Evolutionary conservation across 2,329 filamentous ascomycete genomes (phyloP).

Genomic region (Xylariaceae sp.): DNA sequence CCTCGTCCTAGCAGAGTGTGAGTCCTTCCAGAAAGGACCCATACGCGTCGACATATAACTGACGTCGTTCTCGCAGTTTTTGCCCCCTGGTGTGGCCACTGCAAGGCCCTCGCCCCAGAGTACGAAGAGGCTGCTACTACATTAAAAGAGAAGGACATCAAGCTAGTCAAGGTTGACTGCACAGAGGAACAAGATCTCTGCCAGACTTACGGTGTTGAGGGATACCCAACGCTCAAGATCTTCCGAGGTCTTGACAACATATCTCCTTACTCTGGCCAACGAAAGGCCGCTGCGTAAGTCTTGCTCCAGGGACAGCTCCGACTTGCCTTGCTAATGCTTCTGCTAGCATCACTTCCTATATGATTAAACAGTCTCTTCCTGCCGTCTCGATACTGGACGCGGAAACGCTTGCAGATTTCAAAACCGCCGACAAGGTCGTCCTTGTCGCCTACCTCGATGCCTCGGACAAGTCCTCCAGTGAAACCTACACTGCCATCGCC

Average conservation of each 20-base stretch:
- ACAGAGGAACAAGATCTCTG: constrained; percentile 92
- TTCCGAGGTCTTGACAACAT: constrained; percentile 87
- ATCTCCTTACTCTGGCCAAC: constrained; percentile 78
- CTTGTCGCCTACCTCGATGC: constrained; percentile 81
- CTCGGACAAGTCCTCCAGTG: constrained; percentile 78
- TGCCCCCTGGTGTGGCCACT: constrained; percentile 96
- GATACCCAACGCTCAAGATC: constrained; percentile 97
- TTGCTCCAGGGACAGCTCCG: not conserved
- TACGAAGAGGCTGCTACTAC: constrained; percentile 82
- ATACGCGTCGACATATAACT: constrained; percentile 23
- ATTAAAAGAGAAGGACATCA: constrained; percentile 84
- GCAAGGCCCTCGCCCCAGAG: constrained; percentile 93
- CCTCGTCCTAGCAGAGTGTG: constrained; percentile 91
- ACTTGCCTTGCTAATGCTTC: constrained; percentile 18
- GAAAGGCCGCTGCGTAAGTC: constrained; percentile 74
- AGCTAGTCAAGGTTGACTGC: constrained; percentile 86
- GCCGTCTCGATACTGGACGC: constrained; percentile 79
- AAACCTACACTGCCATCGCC: constrained; percentile 72
- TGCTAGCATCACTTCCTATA: constrained; percentile 69
- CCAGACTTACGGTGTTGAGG: constrained; percentile 84
- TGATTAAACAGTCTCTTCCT: constrained; percentile 96
- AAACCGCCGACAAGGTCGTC: constrained; percentile 95
- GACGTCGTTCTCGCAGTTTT: constrained; percentile 60
- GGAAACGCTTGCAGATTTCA: constrained; percentile 89
- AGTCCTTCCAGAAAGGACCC: constrained; percentile 34